These are phyloP conservation scores for Aspergillus niger DNA, from an alignment of 2,329 filamentous ascomycete genomes.

Conservation along the genomic window DNA sequence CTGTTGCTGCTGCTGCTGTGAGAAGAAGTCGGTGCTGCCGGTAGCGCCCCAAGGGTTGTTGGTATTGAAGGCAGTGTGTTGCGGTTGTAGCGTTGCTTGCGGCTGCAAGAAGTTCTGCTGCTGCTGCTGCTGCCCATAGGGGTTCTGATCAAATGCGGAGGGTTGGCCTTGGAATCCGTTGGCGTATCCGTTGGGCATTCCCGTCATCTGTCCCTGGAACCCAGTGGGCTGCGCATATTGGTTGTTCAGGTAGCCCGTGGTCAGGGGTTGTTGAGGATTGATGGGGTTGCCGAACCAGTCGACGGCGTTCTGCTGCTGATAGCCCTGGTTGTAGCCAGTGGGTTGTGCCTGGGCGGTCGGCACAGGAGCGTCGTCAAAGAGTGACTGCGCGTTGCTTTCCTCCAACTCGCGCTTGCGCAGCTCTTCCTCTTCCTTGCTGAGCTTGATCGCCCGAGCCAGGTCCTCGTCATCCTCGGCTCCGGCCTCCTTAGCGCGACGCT, in stretches of 20 bases:
- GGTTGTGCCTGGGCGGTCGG: conserved; percentile 70
- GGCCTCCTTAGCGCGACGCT: conserved; percentile 62
- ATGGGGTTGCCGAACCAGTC: conserved; percentile 98
- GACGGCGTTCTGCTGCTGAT: conserved; percentile 93
- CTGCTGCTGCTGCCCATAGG: conserved; percentile 42
- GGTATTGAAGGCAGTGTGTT: conserved; percentile 60
- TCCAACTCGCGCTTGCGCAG: conserved; percentile 83
- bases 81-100: conserved; percentile 57
- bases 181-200: conserved; percentile 68
- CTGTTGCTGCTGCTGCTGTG: conserved; percentile 52
- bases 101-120: conserved; percentile 51
- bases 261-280: conserved; percentile 71
- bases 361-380: conserved; percentile 79
- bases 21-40: conserved; percentile 37
- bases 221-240: conserved; percentile 78
- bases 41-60: conserved; percentile 58
- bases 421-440: conserved; percentile 90
- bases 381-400: conserved; percentile 75
- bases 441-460: conserved; percentile 87
- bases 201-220: conserved; percentile 61
- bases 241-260: conserved; percentile 67
- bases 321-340: conserved; percentile 94
- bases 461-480: conserved; percentile 81
- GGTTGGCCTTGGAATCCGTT: conserved; percentile 71
- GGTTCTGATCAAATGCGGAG: conserved; percentile 66